Base-by-base conservation (phyloP, 495 filamentous ascomycete genomes). In the Penicillium turbatum region DNA sequence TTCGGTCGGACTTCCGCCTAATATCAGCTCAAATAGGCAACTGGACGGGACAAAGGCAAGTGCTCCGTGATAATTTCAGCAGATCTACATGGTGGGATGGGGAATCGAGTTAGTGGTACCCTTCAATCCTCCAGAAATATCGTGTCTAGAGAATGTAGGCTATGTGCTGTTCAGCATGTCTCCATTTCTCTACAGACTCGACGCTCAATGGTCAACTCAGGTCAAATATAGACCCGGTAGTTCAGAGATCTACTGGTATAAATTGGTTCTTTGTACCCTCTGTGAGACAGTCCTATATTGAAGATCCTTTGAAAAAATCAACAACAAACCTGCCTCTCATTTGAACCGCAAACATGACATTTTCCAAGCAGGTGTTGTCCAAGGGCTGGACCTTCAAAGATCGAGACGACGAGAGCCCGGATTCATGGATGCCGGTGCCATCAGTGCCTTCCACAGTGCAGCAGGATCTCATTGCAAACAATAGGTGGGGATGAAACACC, bases 401-500 rank as follows among this genome's bases (percentile, higher is more conserved):
- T 7, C 49, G 39, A n/a, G 49, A 52, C 11, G 49, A 52, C 19
- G 21, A 32, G 27, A 2, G 11, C 2, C 49, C 16, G 6, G 39
- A 37, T 15, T 27, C 49, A 35, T 52, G 49, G 49, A 52, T 44
- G 39, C 27, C 49, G n/a, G 49, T 52, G 34, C 3, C 19, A 12
- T 9, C 30, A 36, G 49, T 52, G 12, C 49, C 49, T 31, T 52
- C 49, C 8, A 52, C 49, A 9, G 49, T 52, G 29, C 49, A 52
- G 39, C 49, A 52, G 49, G 49, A 52, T 27, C 49, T 52, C 35
- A 52, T 52, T 36, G 49, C 39, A n/a, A 52, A 52, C 29, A 52
- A 43, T 17, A 52, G 15, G 49, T 52, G 1, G 16, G 12, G 5
- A 27, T 8, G 2, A 10, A 27, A 41, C 0, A 8, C 19, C 36